Evolutionary conservation across 1,139 yeast genomes (phyloP).

Genomic region (Casaregolazyma suthepensis): DNA sequence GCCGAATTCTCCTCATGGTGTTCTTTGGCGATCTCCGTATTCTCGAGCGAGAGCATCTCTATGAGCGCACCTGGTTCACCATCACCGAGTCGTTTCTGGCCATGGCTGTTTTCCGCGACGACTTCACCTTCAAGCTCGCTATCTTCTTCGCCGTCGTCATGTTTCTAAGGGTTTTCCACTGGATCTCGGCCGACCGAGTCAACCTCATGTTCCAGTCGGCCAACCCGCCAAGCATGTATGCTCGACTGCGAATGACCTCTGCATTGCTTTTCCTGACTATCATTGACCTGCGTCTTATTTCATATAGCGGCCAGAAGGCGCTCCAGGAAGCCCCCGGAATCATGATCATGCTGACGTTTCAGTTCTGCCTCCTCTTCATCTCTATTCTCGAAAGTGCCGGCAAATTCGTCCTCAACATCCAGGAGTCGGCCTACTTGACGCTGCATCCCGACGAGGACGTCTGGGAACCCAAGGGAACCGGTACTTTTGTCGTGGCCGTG

Average conservation of each 20-base stretch:
- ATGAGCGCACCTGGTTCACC: slow-evolving; percentile 62
- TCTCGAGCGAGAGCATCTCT: slow-evolving; percentile 70
- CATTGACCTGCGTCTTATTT: slow-evolving; percentile 49
- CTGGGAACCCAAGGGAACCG: slow-evolving; percentile 70
- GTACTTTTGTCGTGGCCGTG: slow-evolving; percentile 54
- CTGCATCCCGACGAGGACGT: slow-evolving; percentile 51
- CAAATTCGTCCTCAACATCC: slow-evolving; percentile 48
- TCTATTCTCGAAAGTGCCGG: slow-evolving; percentile 46
- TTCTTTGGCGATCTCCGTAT: slow-evolving; percentile 73
- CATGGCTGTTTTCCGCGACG: slow-evolving; percentile 53
- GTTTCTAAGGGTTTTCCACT: slow-evolving; percentile 64
- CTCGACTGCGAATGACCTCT: slow-evolving; percentile 34
- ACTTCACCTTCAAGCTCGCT: slow-evolving; percentile 45
- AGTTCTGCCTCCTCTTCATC: slow-evolving; percentile 60
- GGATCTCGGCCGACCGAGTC: slow-evolving; percentile 48
- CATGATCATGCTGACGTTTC: slow-evolving; percentile 67
- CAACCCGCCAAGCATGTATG: slow-evolving; percentile 28
- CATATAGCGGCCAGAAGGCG: slow-evolving; percentile 53
- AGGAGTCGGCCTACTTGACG: slow-evolving; percentile 47
- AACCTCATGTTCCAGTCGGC: slow-evolving; percentile 31
- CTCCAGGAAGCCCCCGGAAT: slow-evolving; percentile 36
- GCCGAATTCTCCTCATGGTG: slow-evolving; percentile 41
- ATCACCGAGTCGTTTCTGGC: slow-evolving; percentile 61
- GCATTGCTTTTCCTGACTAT: slow-evolving; percentile 40
- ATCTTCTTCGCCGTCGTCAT: slow-evolving; percentile 38